Percentiles rank a stretch among this genome's conserved stretches.
phyloP scores from a whole-genome alignment of 345 rosid species.

The Cardamine occulta region DNA sequence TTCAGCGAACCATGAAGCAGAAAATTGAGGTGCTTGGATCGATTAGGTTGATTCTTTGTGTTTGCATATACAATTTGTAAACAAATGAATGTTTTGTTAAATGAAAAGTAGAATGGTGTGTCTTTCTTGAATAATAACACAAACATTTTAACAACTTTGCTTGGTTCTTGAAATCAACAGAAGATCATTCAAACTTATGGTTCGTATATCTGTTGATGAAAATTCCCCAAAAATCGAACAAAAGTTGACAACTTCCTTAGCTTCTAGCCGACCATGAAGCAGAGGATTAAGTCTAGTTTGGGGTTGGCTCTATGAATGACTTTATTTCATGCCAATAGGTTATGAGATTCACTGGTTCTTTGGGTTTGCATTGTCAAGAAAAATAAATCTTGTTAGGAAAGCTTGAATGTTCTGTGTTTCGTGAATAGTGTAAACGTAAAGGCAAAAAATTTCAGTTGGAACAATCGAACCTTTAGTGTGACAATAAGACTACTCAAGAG shows the following conservation, averaged over 20 bases:
- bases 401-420: background rate
- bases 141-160: no score
- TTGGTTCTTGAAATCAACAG: no score
- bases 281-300: background rate
- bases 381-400: no score
- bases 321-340: no score
- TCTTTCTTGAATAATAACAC: no score
- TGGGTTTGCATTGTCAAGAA: background rate
- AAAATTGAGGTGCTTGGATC: background rate
- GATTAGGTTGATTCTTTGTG: no score
- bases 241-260: constrained; percentile 1
- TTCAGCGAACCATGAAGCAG: background rate
- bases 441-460: background rate
- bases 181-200: background rate
- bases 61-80: no score
- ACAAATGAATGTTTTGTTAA: no score
- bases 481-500: background rate
- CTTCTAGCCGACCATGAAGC: constrained; percentile 4
- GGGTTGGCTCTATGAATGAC: background rate
- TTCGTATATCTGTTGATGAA: background rate
- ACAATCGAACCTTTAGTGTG: background rate
- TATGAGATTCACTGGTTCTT: background rate
- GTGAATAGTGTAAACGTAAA: background rate
- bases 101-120: no score
- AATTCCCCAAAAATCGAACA: background rate